A percentile compares a stretch with the other conserved stretches of the same genome.
Conservation (phyloP, 352 stramenopile genomes). For the Phytophthora melonis region DNA sequence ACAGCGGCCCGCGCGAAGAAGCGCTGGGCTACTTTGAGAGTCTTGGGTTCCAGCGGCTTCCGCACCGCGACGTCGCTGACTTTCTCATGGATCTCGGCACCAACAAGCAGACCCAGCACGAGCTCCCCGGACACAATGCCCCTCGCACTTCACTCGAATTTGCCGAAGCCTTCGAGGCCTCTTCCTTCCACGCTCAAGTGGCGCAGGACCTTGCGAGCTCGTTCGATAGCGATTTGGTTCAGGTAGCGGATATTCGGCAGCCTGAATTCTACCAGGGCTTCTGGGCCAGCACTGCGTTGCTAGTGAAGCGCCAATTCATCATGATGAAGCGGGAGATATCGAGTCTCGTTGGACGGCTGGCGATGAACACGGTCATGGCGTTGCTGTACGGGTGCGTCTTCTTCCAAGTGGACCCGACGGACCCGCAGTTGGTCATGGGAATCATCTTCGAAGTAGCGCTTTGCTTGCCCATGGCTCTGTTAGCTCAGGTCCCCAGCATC, state of each 20-base stretch:
- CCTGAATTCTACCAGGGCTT: slow-evolving; percentile 31
- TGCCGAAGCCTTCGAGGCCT: slow-evolving; percentile 15
- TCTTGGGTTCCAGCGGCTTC: slow-evolving; percentile 32
- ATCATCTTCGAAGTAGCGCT: slow-evolving; percentile 29
- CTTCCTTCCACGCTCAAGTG: neutral
- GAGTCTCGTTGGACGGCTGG: slow-evolving; percentile 15
- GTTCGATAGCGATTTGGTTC: neutral
- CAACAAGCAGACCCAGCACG: slow-evolving; percentile 47
- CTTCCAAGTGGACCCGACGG: slow-evolving; percentile 24
- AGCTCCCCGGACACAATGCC: slow-evolving; percentile 12
- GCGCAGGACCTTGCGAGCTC: too few relatives aligned
- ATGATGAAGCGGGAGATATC: slow-evolving; percentile 26
- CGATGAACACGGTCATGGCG: slow-evolving; percentile 26
- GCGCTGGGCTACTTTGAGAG: slow-evolving; percentile 18
- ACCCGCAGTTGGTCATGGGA: slow-evolving; percentile 24
- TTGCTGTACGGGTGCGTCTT: slow-evolving; percentile 32
- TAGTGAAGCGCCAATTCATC: slow-evolving; percentile 20
- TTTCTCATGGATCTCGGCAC: slow-evolving; percentile 62
- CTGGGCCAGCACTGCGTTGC: slow-evolving; percentile 22
- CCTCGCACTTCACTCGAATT: slow-evolving; percentile 22
- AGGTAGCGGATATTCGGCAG: neutral
- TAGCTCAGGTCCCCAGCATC: slow-evolving; percentile 18
- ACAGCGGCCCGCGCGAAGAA: slow-evolving; percentile 16
- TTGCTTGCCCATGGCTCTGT: slow-evolving; percentile 24
- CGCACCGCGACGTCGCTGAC: slow-evolving; percentile 52